These are phyloP conservation scores for Mrakia gelida DNA, from an alignment of 768 basidiomycete species.

Conservation along the genomic window DNA sequence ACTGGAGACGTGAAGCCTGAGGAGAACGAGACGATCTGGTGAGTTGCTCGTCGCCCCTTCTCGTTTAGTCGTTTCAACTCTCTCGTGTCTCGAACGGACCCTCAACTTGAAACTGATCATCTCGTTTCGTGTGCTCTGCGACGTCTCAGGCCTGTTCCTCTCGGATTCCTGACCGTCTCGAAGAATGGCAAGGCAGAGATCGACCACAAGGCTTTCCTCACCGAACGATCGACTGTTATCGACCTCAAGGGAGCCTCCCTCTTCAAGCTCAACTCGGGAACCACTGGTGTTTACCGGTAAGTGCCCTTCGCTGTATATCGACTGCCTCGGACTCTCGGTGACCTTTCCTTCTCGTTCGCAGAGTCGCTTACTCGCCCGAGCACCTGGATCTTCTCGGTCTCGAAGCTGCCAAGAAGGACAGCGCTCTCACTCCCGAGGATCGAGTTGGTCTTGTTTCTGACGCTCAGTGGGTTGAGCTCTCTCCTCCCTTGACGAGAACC, in stretches of 20 bases:
- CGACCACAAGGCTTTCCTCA: constrained; percentile 62
- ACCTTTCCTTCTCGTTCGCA: too few species aligned
- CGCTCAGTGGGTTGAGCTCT: constrained; percentile 46
- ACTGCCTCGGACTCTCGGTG: too few species aligned
- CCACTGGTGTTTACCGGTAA: constrained; percentile 70
- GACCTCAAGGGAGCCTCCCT: constrained; percentile 60
- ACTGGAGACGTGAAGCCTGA: constrained; percentile 70
- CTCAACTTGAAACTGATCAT: neutral
- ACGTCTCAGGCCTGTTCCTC: constrained; percentile 67
- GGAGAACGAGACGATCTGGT: constrained; percentile 88
- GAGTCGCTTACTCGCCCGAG: constrained; percentile 78
- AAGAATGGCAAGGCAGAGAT: constrained; percentile 56
- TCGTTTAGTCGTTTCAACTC: too few species aligned
- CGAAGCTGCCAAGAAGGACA: constrained; percentile 65
- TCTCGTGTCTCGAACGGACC: neutral
- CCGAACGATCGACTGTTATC: constrained; percentile 63
- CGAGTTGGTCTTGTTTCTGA: constrained; percentile 85
- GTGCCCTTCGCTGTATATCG: too few species aligned
- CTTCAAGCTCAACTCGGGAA: constrained; percentile 88
- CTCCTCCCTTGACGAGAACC: too few species aligned
- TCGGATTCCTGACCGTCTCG: constrained; percentile 65
- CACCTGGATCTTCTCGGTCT: constrained; percentile 70
- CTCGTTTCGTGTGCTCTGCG: neutral
- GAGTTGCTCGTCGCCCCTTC: constrained; percentile 14
- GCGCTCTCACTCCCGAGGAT: constrained; percentile 73